Evolutionary conservation across 75 land plant species (phyloP).

Genomic region (Larix kaempferi): DNA sequence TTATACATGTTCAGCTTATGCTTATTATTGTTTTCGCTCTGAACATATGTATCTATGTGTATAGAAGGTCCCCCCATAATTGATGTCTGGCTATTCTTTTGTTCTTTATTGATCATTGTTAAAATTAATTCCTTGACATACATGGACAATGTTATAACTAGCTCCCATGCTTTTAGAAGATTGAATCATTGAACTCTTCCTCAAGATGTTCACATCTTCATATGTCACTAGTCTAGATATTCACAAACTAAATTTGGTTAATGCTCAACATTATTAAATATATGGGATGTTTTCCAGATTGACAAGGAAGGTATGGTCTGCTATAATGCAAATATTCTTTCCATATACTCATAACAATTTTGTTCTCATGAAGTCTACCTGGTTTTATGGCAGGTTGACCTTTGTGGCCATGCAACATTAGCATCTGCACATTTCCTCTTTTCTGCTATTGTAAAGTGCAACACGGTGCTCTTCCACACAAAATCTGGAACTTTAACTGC

Average conservation of each 20-base stretch:
- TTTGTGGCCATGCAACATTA: slow-evolving; percentile 57
- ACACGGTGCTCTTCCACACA: slow-evolving; percentile 46
- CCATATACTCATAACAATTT: not conserved
- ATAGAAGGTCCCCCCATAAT: too few relatives aligned
- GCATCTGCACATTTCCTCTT: slow-evolving; percentile 44
- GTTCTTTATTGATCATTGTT: too few relatives aligned
- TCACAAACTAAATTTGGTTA: not conserved
- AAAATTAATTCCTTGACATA: too few relatives aligned
- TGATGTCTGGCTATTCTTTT: too few relatives aligned
- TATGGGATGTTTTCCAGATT: not conserved
- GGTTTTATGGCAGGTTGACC: slow-evolving; percentile 25
- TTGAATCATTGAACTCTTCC: too few relatives aligned
- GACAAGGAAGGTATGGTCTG: not conserved
- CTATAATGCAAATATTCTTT: not conserved
- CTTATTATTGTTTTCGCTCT: too few relatives aligned
- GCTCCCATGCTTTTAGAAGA: too few relatives aligned
- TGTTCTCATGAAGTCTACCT: not conserved
- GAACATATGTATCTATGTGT: too few relatives aligned
- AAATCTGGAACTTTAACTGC: slow-evolving; percentile 55
- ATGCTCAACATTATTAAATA: not conserved
- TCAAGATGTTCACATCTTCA: too few relatives aligned
- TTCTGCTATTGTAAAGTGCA: slow-evolving; percentile 25
- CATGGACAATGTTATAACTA: too few relatives aligned
- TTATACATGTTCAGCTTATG: too few relatives aligned
- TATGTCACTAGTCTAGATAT: not conserved